A percentile compares a stretch with the other conserved stretches of the same genome.
phyloP scores from a whole-genome alignment of 176 grass and related monocot genomes.

The Avena eriantha region DNA sequence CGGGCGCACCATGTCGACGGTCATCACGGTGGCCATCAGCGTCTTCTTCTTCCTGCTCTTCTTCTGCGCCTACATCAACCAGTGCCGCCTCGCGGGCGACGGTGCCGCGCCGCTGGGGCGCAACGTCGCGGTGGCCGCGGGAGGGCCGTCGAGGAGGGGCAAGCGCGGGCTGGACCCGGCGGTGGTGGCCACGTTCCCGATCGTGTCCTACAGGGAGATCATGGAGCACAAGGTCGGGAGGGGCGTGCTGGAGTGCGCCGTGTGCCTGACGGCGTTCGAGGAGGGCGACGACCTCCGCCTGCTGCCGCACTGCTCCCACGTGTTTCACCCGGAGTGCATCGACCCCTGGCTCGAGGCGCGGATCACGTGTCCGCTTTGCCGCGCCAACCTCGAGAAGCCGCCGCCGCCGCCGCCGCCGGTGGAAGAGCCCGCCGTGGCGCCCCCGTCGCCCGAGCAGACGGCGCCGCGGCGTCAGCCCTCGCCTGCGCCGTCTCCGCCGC shows the following conservation, averaged over 20 bases:
- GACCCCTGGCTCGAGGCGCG: constrained; percentile 80
- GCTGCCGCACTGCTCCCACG: constrained; percentile 87
- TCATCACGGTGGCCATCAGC: constrained; percentile 65
- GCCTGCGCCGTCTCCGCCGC: constrained; percentile 12
- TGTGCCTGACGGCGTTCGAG: constrained; percentile 90
- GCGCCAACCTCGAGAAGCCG: constrained; percentile 65
- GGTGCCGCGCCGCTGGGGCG: background rate
- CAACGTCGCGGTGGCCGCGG: background rate
- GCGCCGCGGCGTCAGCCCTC: constrained; percentile 4
- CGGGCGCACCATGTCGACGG: constrained; percentile 64
- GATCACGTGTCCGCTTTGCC: constrained; percentile 75
- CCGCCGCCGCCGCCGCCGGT: background rate
- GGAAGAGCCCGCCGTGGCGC: background rate
- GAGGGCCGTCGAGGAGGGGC: constrained; percentile 41
- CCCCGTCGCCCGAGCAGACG: constrained; percentile 29
- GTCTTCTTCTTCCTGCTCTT: constrained; percentile 84
- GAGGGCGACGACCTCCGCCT: constrained; percentile 82
- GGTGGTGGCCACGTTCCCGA: constrained; percentile 68
- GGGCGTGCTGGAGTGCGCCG: constrained; percentile 82
- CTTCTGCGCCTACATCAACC: constrained; percentile 79
- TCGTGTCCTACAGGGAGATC: constrained; percentile 66
- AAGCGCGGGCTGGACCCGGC: constrained; percentile 70
- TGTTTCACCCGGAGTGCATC: constrained; percentile 94
- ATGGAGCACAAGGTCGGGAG: constrained; percentile 69
- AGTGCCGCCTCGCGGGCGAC: constrained; percentile 51